Evolutionary conservation across 176 grass and related monocot species (phyloP), one percentile per base, ranked within the genome.

Genomic region (Phoenix dactylifera): DNA sequence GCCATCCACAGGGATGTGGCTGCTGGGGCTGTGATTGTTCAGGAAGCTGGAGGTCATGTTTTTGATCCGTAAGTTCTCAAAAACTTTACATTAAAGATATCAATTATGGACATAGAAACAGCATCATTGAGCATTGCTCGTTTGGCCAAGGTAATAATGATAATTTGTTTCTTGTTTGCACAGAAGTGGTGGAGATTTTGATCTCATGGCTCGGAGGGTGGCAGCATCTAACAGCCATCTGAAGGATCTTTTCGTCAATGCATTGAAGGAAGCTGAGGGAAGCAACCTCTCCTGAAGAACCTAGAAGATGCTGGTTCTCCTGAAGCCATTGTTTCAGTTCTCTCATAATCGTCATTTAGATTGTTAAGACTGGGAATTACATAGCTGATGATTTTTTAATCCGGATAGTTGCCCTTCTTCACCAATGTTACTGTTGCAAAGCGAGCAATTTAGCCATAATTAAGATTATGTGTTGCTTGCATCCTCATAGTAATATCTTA

Each of bases 21-120:
- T 3, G 93, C 84, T 63, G 93, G 93, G 73, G 84, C 83, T 60
- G 68, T 98, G 54, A 98, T 98, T 76, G 66, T 98, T 71, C 76
- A 78, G 63, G 93, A 98, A 92, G 84, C 93, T 19, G 93, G 88
- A 10, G 93, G 93, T 15, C 74, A 74, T 71, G 81, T 98, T 26
- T 98, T 98, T 79, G 84, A 98, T 66, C 88, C 88, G 82, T 98
- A 63, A 92, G 93, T 26, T 32, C 22, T 44, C 50, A 10, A 22
- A 1, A 55, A 55, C 9, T 22, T 73, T 12, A 39, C 6, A 9
- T 10, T 10, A 10, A 39, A 39, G 9, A 39, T 28, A 52, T 52
- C 39, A 56, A 19, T 39, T 51, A 29, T 35, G 15, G 32, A 39
- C 32, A 39, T 39, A 9, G 1, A 2, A 39, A 12, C 55, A 35